Base-by-base conservation (phyloP, 176 grass and related monocot genomes). In the Luzula sylvatica region DNA sequence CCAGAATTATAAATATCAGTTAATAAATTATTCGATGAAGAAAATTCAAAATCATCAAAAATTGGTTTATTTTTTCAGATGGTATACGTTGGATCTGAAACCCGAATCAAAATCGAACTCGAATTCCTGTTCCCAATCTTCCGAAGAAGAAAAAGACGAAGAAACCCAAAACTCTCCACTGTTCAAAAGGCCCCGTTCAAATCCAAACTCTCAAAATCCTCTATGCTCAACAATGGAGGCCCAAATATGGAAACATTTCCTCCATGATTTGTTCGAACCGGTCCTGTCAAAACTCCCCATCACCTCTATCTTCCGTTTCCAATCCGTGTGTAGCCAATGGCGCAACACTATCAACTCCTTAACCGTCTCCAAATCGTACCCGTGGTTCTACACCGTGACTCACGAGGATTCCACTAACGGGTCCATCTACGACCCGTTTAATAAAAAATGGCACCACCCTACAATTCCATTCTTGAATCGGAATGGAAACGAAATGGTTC, bases 301-400 rank as follows among this genome's bases (percentile, higher is more conserved):
- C 59, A 65, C 75, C 23, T 69, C 86, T 44, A 82, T 99, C 38
- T 99, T 92, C 51, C 81, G 78, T 6, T 99, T 83, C 42, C 93
- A 82, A 16, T 72, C 78, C 56, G 93, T 99, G 38, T 99, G 86
- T 19, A 70, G 73, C 38, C 88, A 75, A 30, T 99, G 93, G 93
- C 76, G 70, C 62, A 86, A 78, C 48, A 53, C 92, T 52, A 65
- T 92, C 56, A 72, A 64, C 42, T 99, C 86, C 56, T 60, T 76
- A 50, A 77, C 79, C 75, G 75, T 75, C 65, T 78, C 78, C 15
- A 61, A 65, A 28, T 57, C 55, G 40, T 65, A 75, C 47, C 71
- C 93, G 52, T 99, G 93, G 93, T 72, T 99, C 66, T 92, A 83
- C 76, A 78, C 93, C 50, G 78, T 92, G 66, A 92, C 78, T 56